Conservation (phyloP, 768 basidiomycete species). For the Auricularia cornea region DNA sequence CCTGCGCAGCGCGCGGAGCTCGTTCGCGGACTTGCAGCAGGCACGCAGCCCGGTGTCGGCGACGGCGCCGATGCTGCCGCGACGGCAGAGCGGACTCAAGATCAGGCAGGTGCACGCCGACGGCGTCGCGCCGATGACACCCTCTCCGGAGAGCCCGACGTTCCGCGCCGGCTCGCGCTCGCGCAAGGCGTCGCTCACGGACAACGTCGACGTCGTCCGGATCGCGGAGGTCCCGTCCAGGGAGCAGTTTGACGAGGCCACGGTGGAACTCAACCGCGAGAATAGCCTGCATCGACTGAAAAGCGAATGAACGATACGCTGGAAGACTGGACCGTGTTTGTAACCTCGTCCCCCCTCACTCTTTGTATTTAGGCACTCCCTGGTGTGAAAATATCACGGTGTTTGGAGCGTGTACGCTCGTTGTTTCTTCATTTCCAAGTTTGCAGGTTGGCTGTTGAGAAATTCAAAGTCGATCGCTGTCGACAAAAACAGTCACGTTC, state of each 20-base stretch:
- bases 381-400: background rate
- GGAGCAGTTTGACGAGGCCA: slow-evolving; percentile 56
- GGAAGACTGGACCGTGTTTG: background rate
- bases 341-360: background rate
- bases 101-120: background rate
- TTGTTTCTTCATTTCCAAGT: too few relatives aligned
- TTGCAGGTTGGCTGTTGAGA: too few relatives aligned
- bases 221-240: slow-evolving; percentile 50
- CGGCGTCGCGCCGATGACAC: background rate
- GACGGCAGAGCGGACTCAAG: background rate
- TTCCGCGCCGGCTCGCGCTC: slow-evolving; percentile 39
- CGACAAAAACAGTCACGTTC: too few relatives aligned
- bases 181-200: slow-evolving; percentile 56
- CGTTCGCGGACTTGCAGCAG: slow-evolving; percentile 76
- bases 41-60: slow-evolving; percentile 29
- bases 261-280: slow-evolving; percentile 60
- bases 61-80: background rate
- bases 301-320: background rate
- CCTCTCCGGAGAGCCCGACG: slow-evolving; percentile 1
- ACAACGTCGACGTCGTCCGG: slow-evolving; percentile 52
- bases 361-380: background rate
- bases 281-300: slow-evolving; percentile 11
- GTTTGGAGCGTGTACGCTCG: too few relatives aligned
- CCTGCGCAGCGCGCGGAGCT: slow-evolving; percentile 54
- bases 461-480: too few relatives aligned